Conservation (phyloP, 768 basidiomycete genomes). For the Tulasnella sp. region DNA sequence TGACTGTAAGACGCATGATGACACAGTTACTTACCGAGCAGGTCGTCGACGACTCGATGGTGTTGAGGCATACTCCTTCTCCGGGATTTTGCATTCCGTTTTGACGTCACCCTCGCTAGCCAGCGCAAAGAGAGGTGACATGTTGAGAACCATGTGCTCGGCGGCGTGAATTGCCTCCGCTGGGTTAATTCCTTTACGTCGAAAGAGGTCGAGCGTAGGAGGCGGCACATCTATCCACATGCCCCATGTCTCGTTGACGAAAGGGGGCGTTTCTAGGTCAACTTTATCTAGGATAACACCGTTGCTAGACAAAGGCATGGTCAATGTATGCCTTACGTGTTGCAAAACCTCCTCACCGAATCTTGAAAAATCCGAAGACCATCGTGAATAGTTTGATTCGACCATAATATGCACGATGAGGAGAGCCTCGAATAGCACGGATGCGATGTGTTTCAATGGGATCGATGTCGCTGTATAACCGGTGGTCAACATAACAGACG, state of each 20-base stretch:
- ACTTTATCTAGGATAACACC: constrained; percentile 57
- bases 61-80: constrained; percentile 52
- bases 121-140: constrained; percentile 42
- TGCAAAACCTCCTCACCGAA: constrained; percentile 35
- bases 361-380: constrained; percentile 77
- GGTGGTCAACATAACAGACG: neutral
- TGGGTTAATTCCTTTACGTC: constrained; percentile 42
- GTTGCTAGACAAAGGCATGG: constrained; percentile 17
- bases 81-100: constrained; percentile 72
- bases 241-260: constrained; percentile 59
- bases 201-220: constrained; percentile 40
- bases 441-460: constrained; percentile 66
- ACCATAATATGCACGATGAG: constrained; percentile 55
- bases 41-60: constrained; percentile 52
- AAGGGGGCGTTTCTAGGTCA: constrained; percentile 64
- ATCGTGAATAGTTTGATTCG: constrained; percentile 51
- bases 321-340: neutral
- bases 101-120: constrained; percentile 44
- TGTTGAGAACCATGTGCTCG: constrained; percentile 69
- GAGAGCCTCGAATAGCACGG: constrained; percentile 45
- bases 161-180: constrained; percentile 81
- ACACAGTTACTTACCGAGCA: constrained; percentile 36
- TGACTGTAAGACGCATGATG: neutral
- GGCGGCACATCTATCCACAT: constrained; percentile 69
- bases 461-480: constrained; percentile 49